Evolutionary conservation across 352 stramenopile species (phyloP).

Genomic region (Phytopythium chamaehyphon): DNA sequence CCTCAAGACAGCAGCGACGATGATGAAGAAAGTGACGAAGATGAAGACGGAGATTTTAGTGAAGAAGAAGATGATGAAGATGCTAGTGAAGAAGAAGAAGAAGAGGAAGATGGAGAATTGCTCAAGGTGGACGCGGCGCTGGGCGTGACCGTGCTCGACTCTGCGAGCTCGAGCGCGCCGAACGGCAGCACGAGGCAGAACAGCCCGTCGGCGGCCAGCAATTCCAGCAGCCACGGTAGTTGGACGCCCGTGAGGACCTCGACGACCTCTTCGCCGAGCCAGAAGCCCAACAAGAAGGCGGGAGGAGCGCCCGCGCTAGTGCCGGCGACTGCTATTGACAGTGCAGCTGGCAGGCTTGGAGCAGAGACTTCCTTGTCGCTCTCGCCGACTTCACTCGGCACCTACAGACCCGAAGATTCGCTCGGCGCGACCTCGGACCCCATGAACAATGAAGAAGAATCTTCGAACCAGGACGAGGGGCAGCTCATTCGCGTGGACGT

Average conservation of each 20-base stretch:
- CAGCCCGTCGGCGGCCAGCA: conserved; percentile 4
- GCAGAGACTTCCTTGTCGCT: not conserved
- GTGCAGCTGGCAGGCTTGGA: not conserved
- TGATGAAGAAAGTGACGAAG: conserved; percentile 7
- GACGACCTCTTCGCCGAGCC: not conserved
- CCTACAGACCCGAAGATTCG: not conserved
- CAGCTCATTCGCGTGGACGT: conserved; percentile 34
- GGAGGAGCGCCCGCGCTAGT: conserved; percentile 10
- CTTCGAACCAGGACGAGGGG: not conserved
- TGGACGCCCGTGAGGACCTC: not conserved
- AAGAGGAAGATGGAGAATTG: not conserved
- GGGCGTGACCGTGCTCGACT: not conserved
- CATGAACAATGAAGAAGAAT: not conserved
- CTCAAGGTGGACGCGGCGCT: conserved; percentile 6
- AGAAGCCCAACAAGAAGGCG: not conserved
- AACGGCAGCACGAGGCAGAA: not conserved
- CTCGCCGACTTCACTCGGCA: not conserved
- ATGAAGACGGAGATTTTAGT: conserved; percentile 7
- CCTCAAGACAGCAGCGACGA: conserved; percentile 11
- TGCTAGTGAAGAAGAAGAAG: not conserved
- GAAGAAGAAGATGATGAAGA: conserved; percentile 3
- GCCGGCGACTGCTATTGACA: conserved; percentile 6
- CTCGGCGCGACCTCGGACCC: not conserved
- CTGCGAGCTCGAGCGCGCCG: not conserved
- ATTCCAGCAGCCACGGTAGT: conserved; percentile 2